Base-by-base conservation (phyloP, 2,329 filamentous ascomycete species). In the Allantophomopsis cytisporea region DNA sequence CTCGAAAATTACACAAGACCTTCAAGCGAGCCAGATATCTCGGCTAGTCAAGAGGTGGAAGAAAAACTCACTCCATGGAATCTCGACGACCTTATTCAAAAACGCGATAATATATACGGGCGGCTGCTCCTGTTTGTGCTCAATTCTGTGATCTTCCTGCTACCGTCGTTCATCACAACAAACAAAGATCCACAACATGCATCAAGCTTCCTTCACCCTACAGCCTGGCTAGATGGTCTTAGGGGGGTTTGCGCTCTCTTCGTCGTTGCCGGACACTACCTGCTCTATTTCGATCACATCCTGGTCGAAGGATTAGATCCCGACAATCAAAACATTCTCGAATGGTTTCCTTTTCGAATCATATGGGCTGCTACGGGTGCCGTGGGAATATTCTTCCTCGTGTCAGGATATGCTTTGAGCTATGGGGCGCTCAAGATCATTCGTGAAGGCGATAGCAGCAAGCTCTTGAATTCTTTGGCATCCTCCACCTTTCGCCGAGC, bases 321-420 rank as follows among this genome's bases (percentile, higher is more conserved):
- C 20, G 45, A 51, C 46, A 32, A 51, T 46, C 32, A 49, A 38
- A 45, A 46, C 46, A 36, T 48, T 60, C 39, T 65, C 61, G 49
- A 53, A 59, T 61, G 83, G 4, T 78, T 76, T 4, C 62, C 65
- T 1, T 54, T 84, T 31, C 64, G 80, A 20, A 61, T 63, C 31
- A 66, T 81, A 47, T 77, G 80, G 51, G 63, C 65, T 2, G 73
- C 76, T 1, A 73, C 80, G 57, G 71, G 69, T 35, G 71, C 76
- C 5, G 70, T 73, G 10, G 55, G 63, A 14, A 59, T 69, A 31
- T 68, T 69, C 54, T 69, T 69, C 49, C 58, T 69, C 42, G 64
- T 70, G 21, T 68, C 65, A 1, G 66, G 66, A 14, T 67, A 66
- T 41, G 65, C 60, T 0, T 55, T 69, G 15, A 62, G 64, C 2